phyloP scores from a whole-genome alignment of 2,329 filamentous ascomycete species.

The Aspergillus sp. region DNA sequence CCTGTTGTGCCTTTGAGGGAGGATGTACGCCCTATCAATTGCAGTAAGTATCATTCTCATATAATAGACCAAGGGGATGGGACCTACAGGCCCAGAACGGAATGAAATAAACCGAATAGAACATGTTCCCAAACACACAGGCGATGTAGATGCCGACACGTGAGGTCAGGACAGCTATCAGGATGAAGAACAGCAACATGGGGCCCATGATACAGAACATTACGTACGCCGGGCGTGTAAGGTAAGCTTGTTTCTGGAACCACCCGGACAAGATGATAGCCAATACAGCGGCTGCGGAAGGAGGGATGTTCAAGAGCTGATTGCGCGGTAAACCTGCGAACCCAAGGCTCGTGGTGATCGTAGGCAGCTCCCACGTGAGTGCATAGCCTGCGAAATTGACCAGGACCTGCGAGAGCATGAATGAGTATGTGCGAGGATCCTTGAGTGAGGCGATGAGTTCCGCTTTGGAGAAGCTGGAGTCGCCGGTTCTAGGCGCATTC shows the following conservation, averaged over 20 bases:
- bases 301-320: constrained; percentile 12
- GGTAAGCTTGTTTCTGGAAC: constrained; percentile 10
- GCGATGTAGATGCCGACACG: constrained; percentile 11
- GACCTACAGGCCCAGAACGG: constrained; percentile 16
- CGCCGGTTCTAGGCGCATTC: constrained; percentile 7
- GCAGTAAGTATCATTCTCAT: background rate
- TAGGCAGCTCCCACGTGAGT: constrained; percentile 12
- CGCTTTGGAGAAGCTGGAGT: constrained; percentile 8
- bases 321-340: constrained; percentile 13
- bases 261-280: constrained; percentile 12
- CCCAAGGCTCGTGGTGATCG: constrained; percentile 14
- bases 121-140: constrained; percentile 14
- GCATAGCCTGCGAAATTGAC: constrained; percentile 14
- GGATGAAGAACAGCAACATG: constrained; percentile 10
- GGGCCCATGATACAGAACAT: constrained; percentile 10
- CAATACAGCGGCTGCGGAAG: constrained; percentile 7
- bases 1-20: constrained; percentile 10
- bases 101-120: constrained; percentile 12
- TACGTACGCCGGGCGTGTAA: constrained; percentile 13
- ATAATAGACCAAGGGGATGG: background rate
- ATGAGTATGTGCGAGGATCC: constrained; percentile 10
- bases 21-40: background rate
- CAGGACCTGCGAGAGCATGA: constrained; percentile 14
- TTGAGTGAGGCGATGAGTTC: constrained; percentile 10
- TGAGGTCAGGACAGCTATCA: constrained; percentile 3